Base-by-base conservation (phyloP, 192 early-diverging fungal genomes). In the Coemansia sp. region DNA sequence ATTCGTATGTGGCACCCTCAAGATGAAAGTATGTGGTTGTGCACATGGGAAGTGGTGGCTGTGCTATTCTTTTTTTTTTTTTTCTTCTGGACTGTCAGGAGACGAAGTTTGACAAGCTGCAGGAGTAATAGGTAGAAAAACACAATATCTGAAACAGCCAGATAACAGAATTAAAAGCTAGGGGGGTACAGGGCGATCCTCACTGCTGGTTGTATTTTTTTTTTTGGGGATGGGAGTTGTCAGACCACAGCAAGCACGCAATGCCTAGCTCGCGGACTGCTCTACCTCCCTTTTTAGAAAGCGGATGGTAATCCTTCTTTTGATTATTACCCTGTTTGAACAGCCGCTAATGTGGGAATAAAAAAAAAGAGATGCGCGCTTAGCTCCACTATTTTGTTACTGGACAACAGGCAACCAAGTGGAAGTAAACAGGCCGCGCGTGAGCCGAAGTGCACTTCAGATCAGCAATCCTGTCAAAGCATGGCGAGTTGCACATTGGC, bases 121-220 rank as follows among this genome's bases (percentile, higher is more conserved):
- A 59, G 57, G 15, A 1, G 16, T 16, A 33, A 18, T 18, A 27
- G 27, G 27, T 27, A 27, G 27, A 27, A 27, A n/a, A 27, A 27
- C 27, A 27, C 27, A 27, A 27, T 27, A 27, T 27, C 27, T 57
- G 54, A 33, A 27, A 57, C 54, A 31, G 54, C 54, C 27, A 24
- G 7, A 11, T 18, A 18, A 22, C 20, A 16, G 16, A 18, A 29
- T 15, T 13, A 59, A 59, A 59, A 7, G 57, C 57, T 59, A 59
- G 57, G 57, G 54, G 57, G 57, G 15, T 7, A 59, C 29, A 59
- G 36, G 57, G 57, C 29, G 57, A 60, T 60, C 57, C 57, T 36
- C 31, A 7, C 33, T 34, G 57, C 9, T 51, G 49, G 20, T 31
- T 16, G 29, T 36, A 16, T 60, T 60, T 27, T 27, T 27, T n/a